Evolutionary conservation across 2,329 filamentous ascomycete genomes (phyloP).

Genomic region (Plenodomus biglobosus): DNA sequence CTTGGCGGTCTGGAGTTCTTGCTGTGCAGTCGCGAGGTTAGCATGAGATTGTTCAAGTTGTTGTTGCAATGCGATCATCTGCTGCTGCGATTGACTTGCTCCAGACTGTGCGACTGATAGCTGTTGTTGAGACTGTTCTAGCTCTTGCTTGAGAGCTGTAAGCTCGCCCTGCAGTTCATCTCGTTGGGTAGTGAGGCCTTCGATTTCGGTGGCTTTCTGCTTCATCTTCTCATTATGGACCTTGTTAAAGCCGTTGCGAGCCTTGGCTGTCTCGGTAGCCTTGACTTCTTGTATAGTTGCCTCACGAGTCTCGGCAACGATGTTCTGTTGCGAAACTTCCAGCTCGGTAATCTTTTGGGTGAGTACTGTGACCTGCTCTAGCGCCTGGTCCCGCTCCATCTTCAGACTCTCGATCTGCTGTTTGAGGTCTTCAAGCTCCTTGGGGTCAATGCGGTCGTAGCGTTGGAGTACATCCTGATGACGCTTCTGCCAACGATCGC

Average conservation of each 20-base stretch:
- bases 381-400: constrained; percentile 56
- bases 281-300: constrained; percentile 21
- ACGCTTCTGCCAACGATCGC: constrained; percentile 93
- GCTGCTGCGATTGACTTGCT: constrained; percentile 43
- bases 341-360: constrained; percentile 51
- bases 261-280: constrained; percentile 56
- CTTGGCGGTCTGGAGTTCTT: constrained; percentile 60
- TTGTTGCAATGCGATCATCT: constrained; percentile 62
- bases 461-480: constrained; percentile 95
- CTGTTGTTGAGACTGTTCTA: constrained; percentile 57
- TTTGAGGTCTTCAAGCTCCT: constrained; percentile 87
- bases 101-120: constrained; percentile 20
- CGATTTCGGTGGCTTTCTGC: constrained; percentile 52
- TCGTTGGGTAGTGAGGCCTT: constrained; percentile 62
- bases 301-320: constrained; percentile 20
- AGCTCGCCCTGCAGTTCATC: constrained; percentile 52
- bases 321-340: constrained; percentile 46
- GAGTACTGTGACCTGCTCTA: constrained; percentile 53
- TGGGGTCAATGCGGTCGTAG: constrained; percentile 92
- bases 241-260: constrained; percentile 62
- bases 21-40: constrained; percentile 25
- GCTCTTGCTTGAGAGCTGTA: constrained; percentile 53
- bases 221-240: constrained; percentile 31
- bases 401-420: constrained; percentile 64
- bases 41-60: constrained; percentile 23